Percentiles rank a stretch among this genome's conserved stretches.
Conservation (phyloP, 257 asterid species). For the Asclepias syriaca region DNA sequence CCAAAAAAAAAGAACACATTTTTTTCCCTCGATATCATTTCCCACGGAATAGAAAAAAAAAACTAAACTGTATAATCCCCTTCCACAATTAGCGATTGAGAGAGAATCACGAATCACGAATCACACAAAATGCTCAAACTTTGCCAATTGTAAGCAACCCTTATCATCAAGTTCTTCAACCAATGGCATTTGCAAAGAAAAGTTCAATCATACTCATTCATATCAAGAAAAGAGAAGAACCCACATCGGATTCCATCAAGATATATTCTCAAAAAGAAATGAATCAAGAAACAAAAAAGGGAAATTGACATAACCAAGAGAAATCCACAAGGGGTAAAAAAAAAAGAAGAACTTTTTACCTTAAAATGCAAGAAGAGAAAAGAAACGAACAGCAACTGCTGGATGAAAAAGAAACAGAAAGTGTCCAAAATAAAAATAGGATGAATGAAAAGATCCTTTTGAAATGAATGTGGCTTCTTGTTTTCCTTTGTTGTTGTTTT, state of each 20-base stretch:
- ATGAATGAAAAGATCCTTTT: neutral
- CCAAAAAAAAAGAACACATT: neutral
- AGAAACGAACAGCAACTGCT: neutral
- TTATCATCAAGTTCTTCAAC: neutral
- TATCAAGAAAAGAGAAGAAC: neutral
- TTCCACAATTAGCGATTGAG: neutral
- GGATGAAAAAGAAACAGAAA: neutral
- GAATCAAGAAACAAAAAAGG: neutral
- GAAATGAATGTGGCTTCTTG: neutral
- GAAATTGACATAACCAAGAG: neutral
- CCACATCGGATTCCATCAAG: slow-evolving; percentile 7
- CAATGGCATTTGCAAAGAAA: neutral
- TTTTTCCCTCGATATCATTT: neutral
- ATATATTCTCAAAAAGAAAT: neutral
- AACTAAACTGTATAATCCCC: neutral
- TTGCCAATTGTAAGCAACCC: slow-evolving; percentile 1
- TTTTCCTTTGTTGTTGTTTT: neutral
- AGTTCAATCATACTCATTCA: neutral
- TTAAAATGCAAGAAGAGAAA: slow-evolving; percentile 15
- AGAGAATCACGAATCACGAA: neutral
- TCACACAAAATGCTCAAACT: neutral
- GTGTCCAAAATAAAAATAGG: slow-evolving; percentile 13
- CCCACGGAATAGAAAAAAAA: neutral
- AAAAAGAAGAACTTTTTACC: slow-evolving; percentile 19
- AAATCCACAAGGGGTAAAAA: neutral